Percentiles rank a stretch among this genome's conserved stretches.
Conservation (phyloP, 1,139 yeast genomes). For the Pneumocystis jirovecii region DNA sequence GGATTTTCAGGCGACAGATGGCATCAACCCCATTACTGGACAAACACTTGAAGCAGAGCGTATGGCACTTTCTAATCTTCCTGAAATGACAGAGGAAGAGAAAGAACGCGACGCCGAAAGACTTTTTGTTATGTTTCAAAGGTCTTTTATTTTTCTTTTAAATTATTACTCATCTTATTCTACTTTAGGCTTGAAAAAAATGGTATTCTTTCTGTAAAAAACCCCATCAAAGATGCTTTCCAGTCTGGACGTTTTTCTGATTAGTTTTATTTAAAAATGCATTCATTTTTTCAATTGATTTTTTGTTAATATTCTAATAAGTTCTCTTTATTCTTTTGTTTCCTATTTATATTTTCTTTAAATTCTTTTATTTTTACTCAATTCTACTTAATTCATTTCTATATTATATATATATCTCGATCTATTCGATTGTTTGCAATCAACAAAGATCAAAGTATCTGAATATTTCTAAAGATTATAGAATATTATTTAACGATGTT, state of each 20-base stretch:
- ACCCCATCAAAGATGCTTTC: constrained; percentile 22
- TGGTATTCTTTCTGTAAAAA: constrained; percentile 34
- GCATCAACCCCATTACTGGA: constrained; percentile 22
- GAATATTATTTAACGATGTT: background rate
- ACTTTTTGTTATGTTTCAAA: constrained; percentile 35
- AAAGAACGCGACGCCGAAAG: constrained; percentile 41
- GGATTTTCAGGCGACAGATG: constrained; percentile 1
- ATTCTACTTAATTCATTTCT: too few species aligned
- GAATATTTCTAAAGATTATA: too few species aligned
- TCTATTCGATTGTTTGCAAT: background rate
- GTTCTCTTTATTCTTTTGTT: too few species aligned
- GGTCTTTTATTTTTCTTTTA: constrained; percentile 16
- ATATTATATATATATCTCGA: too few species aligned
- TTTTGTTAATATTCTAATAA: too few species aligned
- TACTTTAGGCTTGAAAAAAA: constrained; percentile 19
- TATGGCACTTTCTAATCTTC: constrained; percentile 13
- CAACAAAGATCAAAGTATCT: too few species aligned
- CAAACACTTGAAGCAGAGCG: constrained; percentile 15
- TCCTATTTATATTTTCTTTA: too few species aligned
- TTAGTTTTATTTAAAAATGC: background rate
- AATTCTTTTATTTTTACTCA: too few species aligned
- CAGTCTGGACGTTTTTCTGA: constrained; percentile 17
- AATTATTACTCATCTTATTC: constrained; percentile 14
- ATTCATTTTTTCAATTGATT: background rate
- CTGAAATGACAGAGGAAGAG: constrained; percentile 35